phyloP scores from a whole-genome alignment of 768 basidiomycete species.

The Trametes coccinea region DNA sequence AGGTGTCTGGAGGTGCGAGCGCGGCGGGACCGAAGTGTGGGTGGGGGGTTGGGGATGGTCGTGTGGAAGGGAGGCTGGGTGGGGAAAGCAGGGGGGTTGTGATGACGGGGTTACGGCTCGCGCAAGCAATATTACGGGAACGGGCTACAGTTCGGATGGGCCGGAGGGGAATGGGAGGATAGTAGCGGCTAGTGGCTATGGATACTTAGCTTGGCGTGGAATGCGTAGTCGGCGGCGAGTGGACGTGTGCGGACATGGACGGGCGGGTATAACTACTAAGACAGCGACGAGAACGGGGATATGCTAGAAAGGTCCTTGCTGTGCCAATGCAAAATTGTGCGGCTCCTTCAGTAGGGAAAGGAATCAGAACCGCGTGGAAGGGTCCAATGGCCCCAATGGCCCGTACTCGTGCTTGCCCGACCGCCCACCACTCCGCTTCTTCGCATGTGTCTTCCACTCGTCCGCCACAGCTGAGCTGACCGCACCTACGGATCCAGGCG shows the following conservation, averaged over 20 bases:
- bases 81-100: neutral
- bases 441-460: slow-evolving; percentile 41
- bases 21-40: neutral
- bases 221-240: slow-evolving; percentile 5
- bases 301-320: slow-evolving; percentile 20
- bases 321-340: slow-evolving; percentile 11
- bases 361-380: slow-evolving; percentile 29
- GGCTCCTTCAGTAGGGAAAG: neutral
- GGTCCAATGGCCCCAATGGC: slow-evolving; percentile 47
- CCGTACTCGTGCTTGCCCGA: slow-evolving; percentile 42
- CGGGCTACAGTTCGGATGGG: neutral
- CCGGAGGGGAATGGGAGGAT: neutral
- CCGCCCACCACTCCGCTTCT: slow-evolving; percentile 42
- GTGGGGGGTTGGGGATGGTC: neutral
- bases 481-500: slow-evolving; percentile 33
- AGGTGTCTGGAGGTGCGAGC: neutral
- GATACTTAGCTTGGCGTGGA: slow-evolving; percentile 4
- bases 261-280: slow-evolving; percentile 22
- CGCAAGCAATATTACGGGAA: no score
- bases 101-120: neutral
- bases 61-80: neutral
- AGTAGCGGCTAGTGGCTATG: slow-evolving; percentile 8
- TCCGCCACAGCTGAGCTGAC: slow-evolving; percentile 38
- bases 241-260: neutral
- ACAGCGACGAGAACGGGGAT: slow-evolving; percentile 17